Base-by-base conservation (phyloP, 2,329 filamentous ascomycete species). In the Falciphora oryzae region DNA sequence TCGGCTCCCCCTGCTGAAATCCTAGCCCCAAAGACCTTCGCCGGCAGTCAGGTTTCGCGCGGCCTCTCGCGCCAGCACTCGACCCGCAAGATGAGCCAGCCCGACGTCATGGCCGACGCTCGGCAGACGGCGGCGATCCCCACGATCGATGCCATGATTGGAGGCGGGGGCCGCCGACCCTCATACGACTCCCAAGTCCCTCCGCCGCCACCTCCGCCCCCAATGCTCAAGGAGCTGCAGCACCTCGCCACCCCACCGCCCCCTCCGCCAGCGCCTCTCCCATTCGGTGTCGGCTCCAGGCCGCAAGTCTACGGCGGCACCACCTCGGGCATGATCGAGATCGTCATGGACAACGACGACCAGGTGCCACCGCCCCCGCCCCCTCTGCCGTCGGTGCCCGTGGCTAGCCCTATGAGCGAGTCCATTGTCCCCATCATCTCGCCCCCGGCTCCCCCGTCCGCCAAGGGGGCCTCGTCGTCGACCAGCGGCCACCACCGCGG, bases 181-280 rank as follows among this genome's bases (percentile, higher is more conserved):
- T 84, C 83, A 0, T 79, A 82, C 57, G 82, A 85, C 63, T 77
- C 83, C 63, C 71, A 75, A 57, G 74, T 82, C 29, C 80, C 81
- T 0, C 83, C 81, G 0, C 80, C 81, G 1, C 83, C 83, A 0
- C 84, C 85, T 0, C 81, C 83, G 1, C 79, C 84, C 4, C 81
- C 84, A 0, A 78, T 88, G 67, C 73, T 89, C 50, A 86, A 83
- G 73, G 85, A 89, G 72, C 79, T 89, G 14, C 84, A 86, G 68
- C 86, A 89, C 72, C 74, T 89, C 31, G 84, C 85, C 28, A 78
- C 76, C 29, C 85, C 85, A 1, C 86, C 86, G 0, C 85, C 86
- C 0, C 86, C 86, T 0, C 86, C 86, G 1, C 86, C 85, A 0
- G 81, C 84, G 1, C 86, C 86, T 0, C 74, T 87, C 4, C 83